Percentiles rank a stretch among this genome's conserved stretches.
These are phyloP conservation scores for Colletotrichum acutatum DNA, from an alignment of 2,329 filamentous ascomycete species.

Conservation along the genomic window DNA sequence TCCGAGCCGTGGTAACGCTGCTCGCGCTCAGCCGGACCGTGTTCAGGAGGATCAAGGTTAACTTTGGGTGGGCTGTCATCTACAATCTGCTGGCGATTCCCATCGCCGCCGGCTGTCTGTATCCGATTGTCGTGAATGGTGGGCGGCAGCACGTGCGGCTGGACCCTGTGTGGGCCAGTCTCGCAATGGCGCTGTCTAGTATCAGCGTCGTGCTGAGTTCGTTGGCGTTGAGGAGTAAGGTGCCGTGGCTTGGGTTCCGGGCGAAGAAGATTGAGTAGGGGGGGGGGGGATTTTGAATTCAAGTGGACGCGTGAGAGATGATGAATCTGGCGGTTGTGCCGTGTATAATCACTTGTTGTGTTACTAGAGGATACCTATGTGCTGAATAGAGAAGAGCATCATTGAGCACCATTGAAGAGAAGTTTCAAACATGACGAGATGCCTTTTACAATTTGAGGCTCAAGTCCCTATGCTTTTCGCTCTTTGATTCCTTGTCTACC, in stretches of 20 bases:
- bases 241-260: constrained; percentile 58
- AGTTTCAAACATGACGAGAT: background rate
- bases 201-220: constrained; percentile 90
- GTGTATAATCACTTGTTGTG: background rate
- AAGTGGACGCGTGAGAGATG: too few species aligned
- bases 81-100: constrained; percentile 86
- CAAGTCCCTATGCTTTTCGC: background rate
- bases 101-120: constrained; percentile 83
- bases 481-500: background rate
- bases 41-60: constrained; percentile 82
- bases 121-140: constrained; percentile 59
- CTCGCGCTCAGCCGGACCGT: constrained; percentile 77
- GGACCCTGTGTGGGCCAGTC: constrained; percentile 85
- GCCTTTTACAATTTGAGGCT: background rate
- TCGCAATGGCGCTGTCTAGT: constrained; percentile 94
- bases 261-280: constrained; percentile 41
- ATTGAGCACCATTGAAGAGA: background rate
- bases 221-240: constrained; percentile 70
- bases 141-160: constrained; percentile 69
- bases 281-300: too few species aligned
- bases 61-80: constrained; percentile 86
- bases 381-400: background rate
- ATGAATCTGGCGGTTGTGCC: too few species aligned
- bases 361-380: background rate
- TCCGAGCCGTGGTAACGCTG: constrained; percentile 77